phyloP scores from a whole-genome alignment of 257 asterid species.

The Solanum stenotomum region DNA sequence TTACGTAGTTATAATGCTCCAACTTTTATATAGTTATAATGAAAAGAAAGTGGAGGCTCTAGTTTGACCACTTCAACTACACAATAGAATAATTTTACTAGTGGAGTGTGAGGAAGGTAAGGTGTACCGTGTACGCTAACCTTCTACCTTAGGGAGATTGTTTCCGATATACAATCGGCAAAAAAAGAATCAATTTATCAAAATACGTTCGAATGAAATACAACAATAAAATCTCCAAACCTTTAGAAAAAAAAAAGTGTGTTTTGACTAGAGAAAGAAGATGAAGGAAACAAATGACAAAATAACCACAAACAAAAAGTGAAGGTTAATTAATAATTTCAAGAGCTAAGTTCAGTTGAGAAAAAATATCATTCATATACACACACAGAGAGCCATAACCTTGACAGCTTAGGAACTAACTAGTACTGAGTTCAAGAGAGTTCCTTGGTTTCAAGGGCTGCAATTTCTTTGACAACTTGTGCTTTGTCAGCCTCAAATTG shows the following conservation, averaged over 20 bases:
- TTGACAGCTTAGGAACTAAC: neutral
- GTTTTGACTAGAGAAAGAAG: neutral
- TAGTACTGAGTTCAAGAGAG: conserved; percentile 12
- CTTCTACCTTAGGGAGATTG: neutral
- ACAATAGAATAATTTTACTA: neutral
- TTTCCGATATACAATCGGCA: rapidly evolving
- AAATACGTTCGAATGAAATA: neutral
- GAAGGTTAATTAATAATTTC: neutral
- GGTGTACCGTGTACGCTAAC: neutral
- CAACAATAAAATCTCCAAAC: neutral
- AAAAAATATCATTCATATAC: neutral
- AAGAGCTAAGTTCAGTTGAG: neutral
- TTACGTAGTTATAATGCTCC: too few relatives aligned
- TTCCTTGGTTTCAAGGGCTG: conserved; percentile 68
- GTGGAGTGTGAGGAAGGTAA: neutral
- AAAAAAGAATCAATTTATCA: neutral
- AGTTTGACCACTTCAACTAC: too few relatives aligned
- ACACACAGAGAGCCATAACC: neutral
- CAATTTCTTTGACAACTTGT: conserved; percentile 78
- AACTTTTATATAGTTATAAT: too few relatives aligned
- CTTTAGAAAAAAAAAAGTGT: neutral
- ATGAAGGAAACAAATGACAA: neutral
- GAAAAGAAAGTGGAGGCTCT: too few relatives aligned
- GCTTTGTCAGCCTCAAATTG: conserved; percentile 91
- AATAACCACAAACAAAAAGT: neutral